phyloP scores from a whole-genome alignment of 345 rosid species.

The Syzygium jambos region DNA sequence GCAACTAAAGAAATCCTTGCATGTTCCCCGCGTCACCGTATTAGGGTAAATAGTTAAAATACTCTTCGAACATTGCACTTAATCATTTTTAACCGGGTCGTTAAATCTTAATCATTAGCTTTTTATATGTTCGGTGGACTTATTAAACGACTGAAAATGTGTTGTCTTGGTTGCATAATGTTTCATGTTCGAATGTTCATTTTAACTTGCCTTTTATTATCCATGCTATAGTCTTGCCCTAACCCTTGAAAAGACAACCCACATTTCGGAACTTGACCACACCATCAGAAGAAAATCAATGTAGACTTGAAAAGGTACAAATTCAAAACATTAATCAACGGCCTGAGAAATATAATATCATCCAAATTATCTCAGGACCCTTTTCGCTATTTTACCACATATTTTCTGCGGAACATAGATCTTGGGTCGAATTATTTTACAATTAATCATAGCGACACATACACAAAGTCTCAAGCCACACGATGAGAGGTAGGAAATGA shows the following conservation, averaged over 20 bases:
- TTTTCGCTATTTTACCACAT: background rate
- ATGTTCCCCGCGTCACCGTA: background rate
- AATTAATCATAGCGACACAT: background rate
- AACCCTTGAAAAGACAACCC: background rate
- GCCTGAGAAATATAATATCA: background rate
- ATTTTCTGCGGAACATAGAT: background rate
- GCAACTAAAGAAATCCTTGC: background rate
- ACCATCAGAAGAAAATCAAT: background rate
- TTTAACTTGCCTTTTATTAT: background rate
- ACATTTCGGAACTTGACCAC: background rate
- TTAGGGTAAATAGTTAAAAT: background rate
- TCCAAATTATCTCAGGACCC: background rate
- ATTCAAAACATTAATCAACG: background rate
- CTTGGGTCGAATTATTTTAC: background rate
- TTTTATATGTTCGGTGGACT: background rate
- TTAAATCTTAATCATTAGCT: background rate
- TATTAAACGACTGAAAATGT: background rate
- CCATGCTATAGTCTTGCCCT: background rate
- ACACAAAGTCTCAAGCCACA: background rate
- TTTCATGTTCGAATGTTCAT: background rate
- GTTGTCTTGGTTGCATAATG: background rate
- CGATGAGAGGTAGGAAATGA: background rate
- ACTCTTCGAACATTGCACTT: background rate
- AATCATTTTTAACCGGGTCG: background rate
- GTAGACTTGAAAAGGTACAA: background rate